Evolutionary conservation across 177 flowering plant genomes (phyloP).

Genomic region (Vitis hybrid): DNA sequence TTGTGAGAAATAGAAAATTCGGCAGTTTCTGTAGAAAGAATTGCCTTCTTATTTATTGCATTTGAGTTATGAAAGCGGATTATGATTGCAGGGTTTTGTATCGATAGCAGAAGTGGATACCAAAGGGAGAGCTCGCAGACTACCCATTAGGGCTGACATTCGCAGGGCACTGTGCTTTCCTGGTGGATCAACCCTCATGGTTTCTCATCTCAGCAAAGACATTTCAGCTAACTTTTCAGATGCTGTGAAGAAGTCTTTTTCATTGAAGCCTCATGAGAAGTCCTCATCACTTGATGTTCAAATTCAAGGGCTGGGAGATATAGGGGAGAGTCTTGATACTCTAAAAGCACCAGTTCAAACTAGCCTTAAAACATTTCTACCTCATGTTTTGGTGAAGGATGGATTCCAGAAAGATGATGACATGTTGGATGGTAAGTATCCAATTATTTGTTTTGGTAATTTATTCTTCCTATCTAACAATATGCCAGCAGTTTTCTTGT

Average conservation of each 20-base stretch:
- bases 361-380: conserved; percentile 8
- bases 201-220: conserved; percentile 61
- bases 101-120: conserved; percentile 70
- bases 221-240: conserved; percentile 25
- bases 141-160: conserved; percentile 75
- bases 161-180: conserved; percentile 82
- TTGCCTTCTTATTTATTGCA: conserved; percentile 8
- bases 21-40: background rate
- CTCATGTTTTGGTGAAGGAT: conserved; percentile 17
- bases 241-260: conserved; percentile 17
- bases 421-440: conserved; percentile 20
- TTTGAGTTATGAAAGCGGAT: conserved; percentile 8
- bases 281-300: conserved; percentile 20
- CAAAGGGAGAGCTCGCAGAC: conserved; percentile 71
- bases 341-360: conserved; percentile 8
- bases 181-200: conserved; percentile 90
- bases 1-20: too few relatives aligned
- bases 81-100: conserved; percentile 63
- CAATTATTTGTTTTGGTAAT: background rate
- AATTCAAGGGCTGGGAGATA: conserved; percentile 17
- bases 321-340: conserved; percentile 12
- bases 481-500: background rate
- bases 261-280: conserved; percentile 19
- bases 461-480: background rate
- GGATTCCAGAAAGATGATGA: conserved; percentile 2